Percentiles rank a stretch among this genome's conserved stretches.
Evolutionary conservation across 164 flowering plant genomes (phyloP).

Genomic region (Vitis vinifera): ASM3070453v1 NC_081815.1:4330501-4331000

Average conservation of each 20-base stretch:
- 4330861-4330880: slow-evolving; percentile 92
- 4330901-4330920: slow-evolving; percentile 75
- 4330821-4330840: slow-evolving; percentile 49
- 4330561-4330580: background rate
- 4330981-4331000: slow-evolving; percentile 5
- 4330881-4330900: slow-evolving; percentile 85
- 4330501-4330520: no score
- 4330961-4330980: slow-evolving; percentile 11
- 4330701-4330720: slow-evolving; percentile 51
- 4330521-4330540: no score
- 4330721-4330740: slow-evolving; percentile 4
- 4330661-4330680: slow-evolving; percentile 61
- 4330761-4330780: background rate
- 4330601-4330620: slow-evolving; percentile 68
- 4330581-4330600: slow-evolving; percentile 2
- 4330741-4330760: background rate
- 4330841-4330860: slow-evolving; percentile 73
- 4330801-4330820: background rate
- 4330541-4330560: background rate
- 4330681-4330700: slow-evolving; percentile 75
- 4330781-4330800: background rate
- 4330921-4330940: slow-evolving; percentile 88
- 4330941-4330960: slow-evolving; percentile 86
- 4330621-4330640: slow-evolving; percentile 58
- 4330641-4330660: slow-evolving; percentile 71